Conservation (phyloP, 768 basidiomycete genomes). For the Cyathus striatus region DNA sequence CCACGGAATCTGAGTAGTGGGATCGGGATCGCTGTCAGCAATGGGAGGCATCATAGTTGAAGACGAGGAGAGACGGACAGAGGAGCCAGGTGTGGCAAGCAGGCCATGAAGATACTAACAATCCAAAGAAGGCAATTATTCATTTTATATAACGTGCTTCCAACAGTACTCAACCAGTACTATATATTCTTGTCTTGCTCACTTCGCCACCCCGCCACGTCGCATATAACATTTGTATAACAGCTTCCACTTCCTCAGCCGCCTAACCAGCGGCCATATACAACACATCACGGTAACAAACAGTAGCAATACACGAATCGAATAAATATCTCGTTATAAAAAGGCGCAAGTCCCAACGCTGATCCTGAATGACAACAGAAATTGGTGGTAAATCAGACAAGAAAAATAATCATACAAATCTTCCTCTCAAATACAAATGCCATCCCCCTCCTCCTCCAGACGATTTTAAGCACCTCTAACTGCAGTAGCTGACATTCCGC, state of each 20-base stretch:
- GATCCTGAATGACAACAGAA: neutral
- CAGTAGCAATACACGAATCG: conserved; percentile 6
- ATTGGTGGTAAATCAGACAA: neutral
- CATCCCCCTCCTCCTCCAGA: neutral
- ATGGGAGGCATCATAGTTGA: conserved; percentile 57
- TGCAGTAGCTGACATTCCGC: conserved; percentile 48
- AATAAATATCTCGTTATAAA: conserved; percentile 4
- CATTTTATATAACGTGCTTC: no score
- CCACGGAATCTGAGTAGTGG: conserved; percentile 79
- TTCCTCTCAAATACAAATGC: conserved; percentile 14
- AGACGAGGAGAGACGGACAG: conserved; percentile 6
- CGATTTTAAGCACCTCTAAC: conserved; percentile 36
- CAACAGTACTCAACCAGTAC: no score
- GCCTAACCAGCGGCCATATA: no score
- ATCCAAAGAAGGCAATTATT: no score
- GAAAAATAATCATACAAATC: conserved; percentile 11
- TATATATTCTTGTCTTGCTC: no score
- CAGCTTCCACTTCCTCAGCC: no score
- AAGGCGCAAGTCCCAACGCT: conserved; percentile 6
- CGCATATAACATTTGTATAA: no score
- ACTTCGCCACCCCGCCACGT: neutral
- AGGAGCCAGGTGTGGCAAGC: no score
- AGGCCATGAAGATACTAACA: conserved; percentile 1
- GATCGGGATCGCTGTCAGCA: conserved; percentile 59
- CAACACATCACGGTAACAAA: no score